A percentile compares a stretch with the other conserved stretches of the same genome.
Evolutionary conservation across 352 stramenopile genomes (phyloP).

Genomic region (Peronospora farinosa): DNA sequence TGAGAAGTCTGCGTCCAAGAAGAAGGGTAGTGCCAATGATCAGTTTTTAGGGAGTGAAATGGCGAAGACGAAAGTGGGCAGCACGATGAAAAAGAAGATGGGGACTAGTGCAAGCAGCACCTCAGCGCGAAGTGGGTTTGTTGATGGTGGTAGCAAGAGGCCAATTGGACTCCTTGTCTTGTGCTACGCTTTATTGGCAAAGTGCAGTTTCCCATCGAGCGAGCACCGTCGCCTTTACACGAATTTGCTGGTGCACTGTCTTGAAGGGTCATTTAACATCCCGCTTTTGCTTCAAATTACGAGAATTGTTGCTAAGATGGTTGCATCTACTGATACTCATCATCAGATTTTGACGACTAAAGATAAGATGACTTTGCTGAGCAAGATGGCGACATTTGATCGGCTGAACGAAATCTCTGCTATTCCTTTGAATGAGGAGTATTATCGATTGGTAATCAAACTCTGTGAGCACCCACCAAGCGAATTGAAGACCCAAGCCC

Average conservation of each 20-base stretch:
- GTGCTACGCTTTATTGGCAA: slow-evolving; percentile 72
- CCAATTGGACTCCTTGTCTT: slow-evolving; percentile 77
- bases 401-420: slow-evolving; percentile 81
- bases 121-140: slow-evolving; percentile 18
- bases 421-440: slow-evolving; percentile 72
- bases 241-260: slow-evolving; percentile 77
- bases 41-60: slow-evolving; percentile 24
- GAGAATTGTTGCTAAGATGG: slow-evolving; percentile 65
- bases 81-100: slow-evolving; percentile 41
- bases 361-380: slow-evolving; percentile 83
- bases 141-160: slow-evolving; percentile 37
- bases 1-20: slow-evolving; percentile 51
- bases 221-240: slow-evolving; percentile 78
- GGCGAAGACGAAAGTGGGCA: slow-evolving; percentile 18
- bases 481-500: slow-evolving; percentile 46
- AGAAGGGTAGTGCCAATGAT: slow-evolving; percentile 34
- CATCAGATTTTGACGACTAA: slow-evolving; percentile 69
- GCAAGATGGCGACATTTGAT: slow-evolving; percentile 84
- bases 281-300: slow-evolving; percentile 78
- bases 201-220: slow-evolving; percentile 63
- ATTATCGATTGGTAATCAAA: slow-evolving; percentile 71
- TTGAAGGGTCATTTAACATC: slow-evolving; percentile 82
- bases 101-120: slow-evolving; percentile 15
- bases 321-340: slow-evolving; percentile 40
- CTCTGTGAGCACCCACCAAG: slow-evolving; percentile 51